Evolutionary conservation across 768 basidiomycete species (phyloP).

Genomic region (Lactarius pseudohatsudake): DNA sequence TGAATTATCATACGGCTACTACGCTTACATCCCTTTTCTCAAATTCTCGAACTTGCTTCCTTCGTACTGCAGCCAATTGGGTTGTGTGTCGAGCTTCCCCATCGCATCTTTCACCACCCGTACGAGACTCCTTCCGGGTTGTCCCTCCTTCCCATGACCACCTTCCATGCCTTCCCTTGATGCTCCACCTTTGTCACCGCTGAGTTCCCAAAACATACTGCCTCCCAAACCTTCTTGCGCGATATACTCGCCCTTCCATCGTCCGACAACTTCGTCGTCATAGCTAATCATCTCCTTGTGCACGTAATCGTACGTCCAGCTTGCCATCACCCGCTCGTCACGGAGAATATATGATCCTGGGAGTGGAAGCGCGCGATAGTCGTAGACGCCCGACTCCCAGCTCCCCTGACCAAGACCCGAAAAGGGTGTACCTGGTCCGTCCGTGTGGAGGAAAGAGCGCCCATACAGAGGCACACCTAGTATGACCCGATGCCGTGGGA

Average conservation of each 20-base stretch:
- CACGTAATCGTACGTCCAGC: conserved; percentile 78
- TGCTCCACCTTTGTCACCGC: conserved; percentile 73
- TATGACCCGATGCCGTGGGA: conserved; percentile 76
- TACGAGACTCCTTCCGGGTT: conserved; percentile 70
- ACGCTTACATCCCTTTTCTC: conserved; percentile 58
- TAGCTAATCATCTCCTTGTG: conserved; percentile 82
- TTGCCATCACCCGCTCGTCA: conserved; percentile 69
- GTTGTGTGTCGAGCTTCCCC: conserved; percentile 28
- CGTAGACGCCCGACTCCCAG: conserved; percentile 92
- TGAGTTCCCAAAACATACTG: conserved; percentile 94
- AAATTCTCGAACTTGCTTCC: conserved; percentile 80
- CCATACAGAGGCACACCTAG: conserved; percentile 94
- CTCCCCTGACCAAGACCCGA: conserved; percentile 81
- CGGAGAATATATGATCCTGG: conserved; percentile 63
- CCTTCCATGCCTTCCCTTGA: conserved; percentile 68
- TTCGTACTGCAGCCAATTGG: conserved; percentile 84
- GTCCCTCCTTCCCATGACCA: conserved; percentile 71
- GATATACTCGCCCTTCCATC: conserved; percentile 82
- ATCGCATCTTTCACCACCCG: conserved; percentile 56
- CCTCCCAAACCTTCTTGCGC: conserved; percentile 74
- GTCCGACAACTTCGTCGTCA: conserved; percentile 67
- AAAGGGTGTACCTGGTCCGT: conserved; percentile 78
- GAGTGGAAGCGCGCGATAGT: conserved; percentile 87
- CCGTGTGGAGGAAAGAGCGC: conserved; percentile 81
- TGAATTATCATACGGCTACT: not conserved